Evolutionary conservation across 257 asterid genomes (phyloP).

Genomic region (Rehmannia glutinosa): DNA sequence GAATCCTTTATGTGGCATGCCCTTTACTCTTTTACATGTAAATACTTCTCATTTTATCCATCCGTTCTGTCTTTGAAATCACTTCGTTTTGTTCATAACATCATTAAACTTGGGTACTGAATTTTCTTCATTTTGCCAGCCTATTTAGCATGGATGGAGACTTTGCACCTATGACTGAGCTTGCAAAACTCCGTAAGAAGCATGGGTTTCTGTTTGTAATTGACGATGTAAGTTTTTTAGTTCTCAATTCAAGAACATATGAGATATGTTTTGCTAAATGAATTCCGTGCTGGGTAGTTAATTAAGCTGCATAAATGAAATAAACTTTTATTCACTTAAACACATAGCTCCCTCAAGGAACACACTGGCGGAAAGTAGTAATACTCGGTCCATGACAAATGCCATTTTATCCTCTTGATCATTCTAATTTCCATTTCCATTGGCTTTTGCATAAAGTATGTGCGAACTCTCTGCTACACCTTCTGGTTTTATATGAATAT

Average conservation of each 20-base stretch:
- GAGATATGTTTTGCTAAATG: background rate
- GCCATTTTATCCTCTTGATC: background rate
- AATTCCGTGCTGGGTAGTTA: background rate
- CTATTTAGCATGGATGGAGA: slow-evolving; percentile 99
- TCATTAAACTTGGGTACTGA: slow-evolving; percentile 5
- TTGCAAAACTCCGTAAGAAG: slow-evolving; percentile 80
- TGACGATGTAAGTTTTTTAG: slow-evolving; percentile 75
- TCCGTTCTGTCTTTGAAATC: no score
- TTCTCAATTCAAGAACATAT: background rate
- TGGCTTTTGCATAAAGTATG: background rate
- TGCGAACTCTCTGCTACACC: background rate
- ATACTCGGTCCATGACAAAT: background rate
- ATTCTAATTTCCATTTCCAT: background rate
- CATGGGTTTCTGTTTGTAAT: slow-evolving; percentile 89
- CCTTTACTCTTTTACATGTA: no score
- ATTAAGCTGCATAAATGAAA: background rate
- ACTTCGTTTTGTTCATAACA: background rate
- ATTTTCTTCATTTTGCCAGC: slow-evolving; percentile 38
- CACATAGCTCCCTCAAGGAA: background rate
- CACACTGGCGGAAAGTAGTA: background rate
- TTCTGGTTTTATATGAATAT: background rate
- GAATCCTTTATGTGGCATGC: no score
- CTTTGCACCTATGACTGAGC: slow-evolving; percentile 87
- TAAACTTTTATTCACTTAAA: background rate
- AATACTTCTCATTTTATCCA: no score